These are phyloP conservation scores for Salix udensis DNA, from an alignment of 345 rosid genomes.

Conservation along the genomic window DNA sequence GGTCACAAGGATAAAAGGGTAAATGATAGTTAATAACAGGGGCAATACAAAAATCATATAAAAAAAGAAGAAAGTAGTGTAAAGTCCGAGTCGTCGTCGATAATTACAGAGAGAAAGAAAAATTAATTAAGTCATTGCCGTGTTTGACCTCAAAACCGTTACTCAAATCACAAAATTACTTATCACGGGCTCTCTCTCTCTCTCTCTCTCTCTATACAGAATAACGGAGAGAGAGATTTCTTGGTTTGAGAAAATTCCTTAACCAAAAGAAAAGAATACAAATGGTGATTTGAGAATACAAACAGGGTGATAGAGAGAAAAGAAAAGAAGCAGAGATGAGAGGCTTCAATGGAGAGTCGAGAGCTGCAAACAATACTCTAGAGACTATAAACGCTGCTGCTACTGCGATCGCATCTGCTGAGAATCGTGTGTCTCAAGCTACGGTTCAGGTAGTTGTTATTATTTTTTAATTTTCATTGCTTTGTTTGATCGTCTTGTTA, in stretches of 20 bases:
- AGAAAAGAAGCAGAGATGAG: constrained; percentile 40
- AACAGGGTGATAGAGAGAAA: neutral
- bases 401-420: constrained; percentile 73
- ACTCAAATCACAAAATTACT: neutral
- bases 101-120: constrained; percentile 11
- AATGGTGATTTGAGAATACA: neutral
- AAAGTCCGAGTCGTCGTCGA: constrained; percentile 8
- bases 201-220: neutral
- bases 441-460: constrained; percentile 43
- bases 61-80: neutral
- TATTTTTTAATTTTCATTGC: neutral
- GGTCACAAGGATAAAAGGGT: neutral
- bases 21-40: neutral
- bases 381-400: constrained; percentile 88
- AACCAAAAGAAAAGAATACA: neutral
- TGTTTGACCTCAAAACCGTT: constrained; percentile 47
- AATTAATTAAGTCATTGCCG: constrained; percentile 43
- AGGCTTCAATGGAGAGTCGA: constrained; percentile 33
- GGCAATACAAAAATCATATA: neutral
- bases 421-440: constrained; percentile 59
- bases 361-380: constrained; percentile 40
- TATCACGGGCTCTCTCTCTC: neutral
- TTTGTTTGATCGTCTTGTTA: neutral
- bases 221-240: neutral
- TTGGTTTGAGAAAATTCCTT: neutral